Evolutionary conservation across 208 protist genomes (phyloP).

Genomic region (Trypanosoma brucei): DNA sequence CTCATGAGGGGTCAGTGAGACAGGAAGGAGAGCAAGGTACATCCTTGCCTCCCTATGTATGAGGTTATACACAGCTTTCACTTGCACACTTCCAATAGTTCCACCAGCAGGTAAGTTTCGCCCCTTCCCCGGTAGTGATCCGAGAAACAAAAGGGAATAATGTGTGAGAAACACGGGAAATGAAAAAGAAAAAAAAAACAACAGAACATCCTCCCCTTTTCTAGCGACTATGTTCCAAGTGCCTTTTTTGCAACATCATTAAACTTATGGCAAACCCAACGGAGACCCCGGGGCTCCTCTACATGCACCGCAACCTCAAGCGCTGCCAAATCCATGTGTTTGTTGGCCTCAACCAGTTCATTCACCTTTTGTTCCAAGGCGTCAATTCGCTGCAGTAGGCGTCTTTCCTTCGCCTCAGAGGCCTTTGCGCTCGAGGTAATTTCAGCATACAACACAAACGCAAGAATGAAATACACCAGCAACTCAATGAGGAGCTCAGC

Average conservation of each 20-base stretch:
- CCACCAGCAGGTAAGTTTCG: too few species aligned
- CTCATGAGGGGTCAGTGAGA: too few species aligned
- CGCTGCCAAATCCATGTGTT: conserved; percentile 26
- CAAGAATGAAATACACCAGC: conserved; percentile 63
- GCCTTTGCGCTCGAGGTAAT: conserved; percentile 43
- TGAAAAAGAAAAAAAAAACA: conserved; percentile 2
- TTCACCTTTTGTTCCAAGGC: conserved; percentile 79
- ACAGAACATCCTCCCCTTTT: background rate
- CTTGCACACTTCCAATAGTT: too few species aligned
- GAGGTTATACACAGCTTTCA: too few species aligned
- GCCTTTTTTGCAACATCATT: background rate
- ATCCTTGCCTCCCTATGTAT: too few species aligned
- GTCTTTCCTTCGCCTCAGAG: conserved; percentile 50
- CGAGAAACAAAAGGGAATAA: background rate
- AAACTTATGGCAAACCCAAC: background rate
- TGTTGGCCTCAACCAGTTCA: conserved; percentile 35
- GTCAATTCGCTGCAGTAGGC: conserved; percentile 51
- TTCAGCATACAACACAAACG: conserved; percentile 57
- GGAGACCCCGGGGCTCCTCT: conserved; percentile 21
- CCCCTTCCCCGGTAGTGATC: too few species aligned
- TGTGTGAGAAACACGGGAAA: background rate
- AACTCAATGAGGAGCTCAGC: conserved; percentile 80
- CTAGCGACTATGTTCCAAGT: background rate
- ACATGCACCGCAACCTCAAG: conserved; percentile 35
- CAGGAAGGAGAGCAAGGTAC: too few species aligned